Conservation (phyloP, 345 rosid genomes). For the Syzygium oleosum region DNA sequence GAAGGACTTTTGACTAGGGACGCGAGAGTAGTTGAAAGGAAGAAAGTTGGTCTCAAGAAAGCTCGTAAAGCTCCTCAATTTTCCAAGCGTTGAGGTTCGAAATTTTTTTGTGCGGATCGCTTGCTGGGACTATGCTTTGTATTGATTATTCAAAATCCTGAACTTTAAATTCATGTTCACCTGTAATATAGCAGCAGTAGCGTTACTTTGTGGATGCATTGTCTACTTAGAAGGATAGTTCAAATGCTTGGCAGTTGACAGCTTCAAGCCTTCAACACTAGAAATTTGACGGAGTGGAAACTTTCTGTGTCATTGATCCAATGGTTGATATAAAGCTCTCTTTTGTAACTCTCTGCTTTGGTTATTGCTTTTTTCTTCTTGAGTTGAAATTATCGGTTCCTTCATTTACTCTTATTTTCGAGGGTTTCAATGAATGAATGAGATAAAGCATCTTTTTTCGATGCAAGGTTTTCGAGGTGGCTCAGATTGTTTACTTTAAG, state of each 20-base stretch:
- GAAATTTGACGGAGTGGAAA: background rate
- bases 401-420: background rate
- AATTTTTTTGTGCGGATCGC: background rate
- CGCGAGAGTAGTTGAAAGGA: conserved; percentile 83
- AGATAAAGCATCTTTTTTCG: background rate
- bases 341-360: background rate
- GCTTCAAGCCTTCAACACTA: background rate
- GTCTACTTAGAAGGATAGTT: background rate
- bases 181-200: background rate
- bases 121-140: background rate
- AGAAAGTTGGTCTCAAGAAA: conserved; percentile 91
- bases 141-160: background rate
- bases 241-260: background rate
- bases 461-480: background rate
- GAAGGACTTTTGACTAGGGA: conserved; percentile 90
- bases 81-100: conserved; percentile 61
- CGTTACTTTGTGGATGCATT: background rate
- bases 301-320: background rate
- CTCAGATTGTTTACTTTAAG: background rate
- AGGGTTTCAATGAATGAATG: background rate
- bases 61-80: conserved; percentile 94
- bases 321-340: background rate
- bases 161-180: background rate
- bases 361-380: background rate
- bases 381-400: background rate